A percentile compares a stretch with the other conserved stretches of the same genome.
These are phyloP conservation scores for Pistacia atlantica DNA, from an alignment of 345 rosid genomes.

Conservation along the genomic window DNA sequence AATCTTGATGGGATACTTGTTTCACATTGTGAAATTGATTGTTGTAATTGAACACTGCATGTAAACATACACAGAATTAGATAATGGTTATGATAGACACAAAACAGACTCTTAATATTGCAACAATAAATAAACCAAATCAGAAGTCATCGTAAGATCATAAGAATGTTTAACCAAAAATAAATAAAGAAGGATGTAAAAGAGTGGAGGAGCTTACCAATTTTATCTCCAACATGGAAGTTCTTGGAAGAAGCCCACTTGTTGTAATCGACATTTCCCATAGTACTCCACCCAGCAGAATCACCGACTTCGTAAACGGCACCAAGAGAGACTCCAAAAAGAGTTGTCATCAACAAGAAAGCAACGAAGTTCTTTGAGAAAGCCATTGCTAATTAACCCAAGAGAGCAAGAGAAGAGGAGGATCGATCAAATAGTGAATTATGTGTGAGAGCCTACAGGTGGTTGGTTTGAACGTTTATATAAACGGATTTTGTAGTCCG, in stretches of 20 bases:
- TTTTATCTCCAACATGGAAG: conserved; percentile 7
- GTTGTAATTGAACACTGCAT: not conserved
- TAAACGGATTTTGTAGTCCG: too few species aligned
- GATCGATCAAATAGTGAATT: not conserved
- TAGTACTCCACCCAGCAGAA: not conserved
- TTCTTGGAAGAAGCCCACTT: conserved; percentile 7
- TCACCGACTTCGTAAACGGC: conserved; percentile 11
- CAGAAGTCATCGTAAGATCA: too few species aligned
- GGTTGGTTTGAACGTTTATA: not conserved
- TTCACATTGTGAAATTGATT: not conserved
- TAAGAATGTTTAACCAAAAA: too few species aligned
- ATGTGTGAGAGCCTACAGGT: not conserved
- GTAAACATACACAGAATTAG: too few species aligned
- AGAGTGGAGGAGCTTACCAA: not conserved
- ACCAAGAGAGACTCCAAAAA: not conserved
- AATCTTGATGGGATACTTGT: not conserved
- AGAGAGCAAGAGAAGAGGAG: not conserved
- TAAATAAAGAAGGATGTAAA: not conserved
- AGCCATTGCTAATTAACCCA: not conserved
- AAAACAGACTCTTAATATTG: too few species aligned
- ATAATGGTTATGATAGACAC: too few species aligned
- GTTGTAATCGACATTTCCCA: not conserved
- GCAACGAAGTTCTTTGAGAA: not conserved
- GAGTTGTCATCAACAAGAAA: not conserved
- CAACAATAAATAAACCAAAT: too few species aligned